These are phyloP conservation scores for Nowakowskiella sp. DNA, from an alignment of 192 early-diverging fungal genomes.

Conservation along the genomic window DNA sequence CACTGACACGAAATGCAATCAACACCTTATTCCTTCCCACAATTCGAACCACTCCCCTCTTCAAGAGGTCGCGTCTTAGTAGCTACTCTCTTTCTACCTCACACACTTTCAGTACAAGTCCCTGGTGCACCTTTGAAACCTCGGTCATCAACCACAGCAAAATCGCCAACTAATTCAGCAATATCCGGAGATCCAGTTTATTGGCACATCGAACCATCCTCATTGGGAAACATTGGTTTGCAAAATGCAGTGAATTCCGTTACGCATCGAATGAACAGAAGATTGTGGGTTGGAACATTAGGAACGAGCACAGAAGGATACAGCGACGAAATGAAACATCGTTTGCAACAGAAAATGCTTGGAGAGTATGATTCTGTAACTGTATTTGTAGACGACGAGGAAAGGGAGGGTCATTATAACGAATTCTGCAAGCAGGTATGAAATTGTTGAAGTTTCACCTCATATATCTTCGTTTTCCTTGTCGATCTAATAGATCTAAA, in stretches of 20 bases:
- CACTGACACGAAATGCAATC: too few relatives aligned
- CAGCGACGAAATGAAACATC: conserved; percentile 47
- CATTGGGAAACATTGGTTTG: conserved; percentile 86
- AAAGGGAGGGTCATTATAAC: conserved; percentile 88
- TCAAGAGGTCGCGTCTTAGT: conserved; percentile 17
- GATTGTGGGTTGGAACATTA: conserved; percentile 49
- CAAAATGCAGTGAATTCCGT: conserved; percentile 78
- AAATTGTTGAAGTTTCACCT: not conserved
- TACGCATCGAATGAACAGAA: conserved; percentile 6
- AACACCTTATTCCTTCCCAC: not conserved
- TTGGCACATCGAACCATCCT: conserved; percentile 58
- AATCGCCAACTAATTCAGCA: conserved; percentile 21
- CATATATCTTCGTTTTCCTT: conserved; percentile 6
- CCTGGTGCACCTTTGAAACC: not conserved
- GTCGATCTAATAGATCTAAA: too few relatives aligned
- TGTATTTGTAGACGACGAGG: conserved; percentile 69
- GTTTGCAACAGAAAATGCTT: conserved; percentile 53
- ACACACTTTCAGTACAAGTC: conserved; percentile 10
- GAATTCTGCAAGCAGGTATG: conserved; percentile 95
- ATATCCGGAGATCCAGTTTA: conserved; percentile 26
- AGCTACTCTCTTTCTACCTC: conserved; percentile 26
- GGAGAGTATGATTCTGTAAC: conserved; percentile 61
- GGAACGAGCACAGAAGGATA: conserved; percentile 67
- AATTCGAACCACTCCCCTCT: not conserved
- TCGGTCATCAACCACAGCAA: conserved; percentile 11